Base-by-base conservation (phyloP, 495 filamentous ascomycete species). In the Penicillium paradoxum region DNA sequence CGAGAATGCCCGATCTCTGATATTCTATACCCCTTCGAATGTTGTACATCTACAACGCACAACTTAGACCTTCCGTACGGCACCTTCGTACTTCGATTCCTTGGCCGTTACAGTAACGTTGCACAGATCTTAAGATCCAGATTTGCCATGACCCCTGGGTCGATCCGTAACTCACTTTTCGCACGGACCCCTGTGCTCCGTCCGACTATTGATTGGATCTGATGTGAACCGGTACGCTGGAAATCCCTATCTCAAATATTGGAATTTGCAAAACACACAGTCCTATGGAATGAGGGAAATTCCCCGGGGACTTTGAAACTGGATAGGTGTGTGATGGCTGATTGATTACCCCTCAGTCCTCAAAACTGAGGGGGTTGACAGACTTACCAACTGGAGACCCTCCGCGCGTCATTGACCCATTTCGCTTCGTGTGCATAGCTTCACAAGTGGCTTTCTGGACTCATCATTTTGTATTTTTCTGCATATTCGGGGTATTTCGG, bases 241-340 rank as follows among this genome's bases (percentile, higher is more conserved):
- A 42, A 59, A 52, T n/a, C 37, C 49, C 51, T 56, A 64, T 64
- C 64, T 61, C 68, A 68, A 71, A 73, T 70, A 63, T 63, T 55
- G 57, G 54, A 57, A 13, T 6, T 33, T 33, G 25, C 22, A 42
- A 42, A 38, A 14, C 41, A 21, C 24, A 53, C 21, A 14, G 22
- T 32, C 4, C 40, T 8, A 10, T 17, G 5, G 36, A 36, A 34
- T 33, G 29, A 29, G 19, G 13, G 47, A 45, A 53, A 49, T 53
- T 51, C 55, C 55, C 58, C 46, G 51, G 37, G 21, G 6, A 24
- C 25, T 39, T 34, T 51, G 19, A n/a, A 14, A 36, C 21, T 52
- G 27, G 39, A 45, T 22, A 29, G 45, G 17, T 15, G 15, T 38
- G 22, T 29, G 46, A 39, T 25, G 39, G 34, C 24, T 38, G 11